Evolutionary conservation across 352 stramenopile species (phyloP).

Genomic region (Phytophthora boehmeriae): DNA sequence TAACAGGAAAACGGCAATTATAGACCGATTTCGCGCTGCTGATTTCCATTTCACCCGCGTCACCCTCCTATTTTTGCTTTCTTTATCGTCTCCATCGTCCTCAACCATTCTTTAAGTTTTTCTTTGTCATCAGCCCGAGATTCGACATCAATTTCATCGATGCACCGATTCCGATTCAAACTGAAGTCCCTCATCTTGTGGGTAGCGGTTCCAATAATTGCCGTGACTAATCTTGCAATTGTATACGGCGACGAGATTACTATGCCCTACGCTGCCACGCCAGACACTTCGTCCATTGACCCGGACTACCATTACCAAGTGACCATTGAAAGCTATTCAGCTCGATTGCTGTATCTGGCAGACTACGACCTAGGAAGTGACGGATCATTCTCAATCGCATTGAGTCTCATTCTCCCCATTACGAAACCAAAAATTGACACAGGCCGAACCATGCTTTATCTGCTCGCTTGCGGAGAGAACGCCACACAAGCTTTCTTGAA

Average conservation of each 20-base stretch:
- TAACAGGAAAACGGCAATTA: background rate
- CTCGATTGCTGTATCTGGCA: conserved; percentile 37
- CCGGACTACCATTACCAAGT: conserved; percentile 31
- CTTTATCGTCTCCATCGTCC: background rate
- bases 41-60: background rate
- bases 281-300: conserved; percentile 13
- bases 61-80: conserved; percentile 20
- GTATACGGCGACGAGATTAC: background rate
- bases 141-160: background rate
- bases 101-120: conserved; percentile 7
- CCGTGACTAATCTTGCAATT: background rate
- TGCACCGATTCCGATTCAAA: background rate
- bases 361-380: conserved; percentile 41
- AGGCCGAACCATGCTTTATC: conserved; percentile 51
- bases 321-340: conserved; percentile 28
- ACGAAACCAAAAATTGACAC: conserved; percentile 22
- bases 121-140: conserved; percentile 8
- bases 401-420: conserved; percentile 49
- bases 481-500: conserved; percentile 23
- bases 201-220: background rate
- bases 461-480: conserved; percentile 49
- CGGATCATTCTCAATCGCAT: conserved; percentile 47
- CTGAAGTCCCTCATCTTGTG: background rate
- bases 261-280: conserved; percentile 23
- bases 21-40: background rate